A percentile compares a stretch with the other conserved stretches of the same genome.
Conservation (phyloP, 176 grass and related monocot genomes). For the Thinopyrum elongatum region DNA sequence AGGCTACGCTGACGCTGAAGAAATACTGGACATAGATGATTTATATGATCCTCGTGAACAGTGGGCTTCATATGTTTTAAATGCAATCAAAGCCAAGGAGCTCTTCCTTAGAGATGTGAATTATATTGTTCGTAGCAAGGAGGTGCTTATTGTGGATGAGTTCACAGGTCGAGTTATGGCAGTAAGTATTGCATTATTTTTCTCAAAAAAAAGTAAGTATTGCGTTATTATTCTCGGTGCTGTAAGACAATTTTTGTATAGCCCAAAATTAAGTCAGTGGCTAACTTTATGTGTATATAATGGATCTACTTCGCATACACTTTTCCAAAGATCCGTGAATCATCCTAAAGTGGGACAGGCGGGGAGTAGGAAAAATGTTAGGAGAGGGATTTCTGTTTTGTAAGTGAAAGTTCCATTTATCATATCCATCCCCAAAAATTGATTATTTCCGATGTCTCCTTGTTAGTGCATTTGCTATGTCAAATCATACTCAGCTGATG, state of each 20-base stretch:
- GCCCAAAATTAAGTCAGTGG: constrained; percentile 15
- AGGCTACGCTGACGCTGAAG: constrained; percentile 91
- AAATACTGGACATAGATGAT: constrained; percentile 98
- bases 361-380: not conserved
- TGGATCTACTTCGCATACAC: not conserved
- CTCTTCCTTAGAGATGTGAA: constrained; percentile 96
- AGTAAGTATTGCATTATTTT: constrained; percentile 52
- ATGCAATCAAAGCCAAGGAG: constrained; percentile 98
- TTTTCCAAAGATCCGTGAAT: not conserved
- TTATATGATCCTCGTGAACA: constrained; percentile 97
- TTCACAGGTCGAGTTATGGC: constrained; percentile 97
- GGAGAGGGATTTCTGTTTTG: not conserved
- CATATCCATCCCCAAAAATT: constrained; percentile 4
- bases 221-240: constrained; percentile 5
- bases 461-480: constrained; percentile 13
- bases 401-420: not conserved
- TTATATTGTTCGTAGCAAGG: constrained; percentile 96
- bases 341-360: constrained; percentile 1
- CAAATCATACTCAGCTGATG: constrained; percentile 6
- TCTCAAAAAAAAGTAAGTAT: constrained; percentile 44
- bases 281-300: not conserved
- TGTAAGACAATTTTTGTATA: constrained; percentile 4
- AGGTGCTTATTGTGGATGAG: constrained; percentile 97
- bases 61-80: constrained; percentile 97
- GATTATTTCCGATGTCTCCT: not conserved